Evolutionary conservation across 2,329 filamentous ascomycete genomes (phyloP).

Genomic region (Fusarium sp.): DNA sequence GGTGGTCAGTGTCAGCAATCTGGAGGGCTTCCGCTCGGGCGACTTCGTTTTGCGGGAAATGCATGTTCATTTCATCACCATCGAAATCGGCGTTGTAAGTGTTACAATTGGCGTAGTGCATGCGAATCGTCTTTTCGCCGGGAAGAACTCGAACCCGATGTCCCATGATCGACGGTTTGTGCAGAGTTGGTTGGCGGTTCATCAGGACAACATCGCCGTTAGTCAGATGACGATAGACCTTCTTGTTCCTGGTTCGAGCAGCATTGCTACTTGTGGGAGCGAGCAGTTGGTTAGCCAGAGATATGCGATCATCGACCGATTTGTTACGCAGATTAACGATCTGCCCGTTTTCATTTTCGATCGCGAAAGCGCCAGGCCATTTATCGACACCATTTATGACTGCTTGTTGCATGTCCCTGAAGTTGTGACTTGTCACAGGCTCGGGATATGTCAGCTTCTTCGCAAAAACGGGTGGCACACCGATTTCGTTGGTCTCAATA

Average conservation of each 20-base stretch:
- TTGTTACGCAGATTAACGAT: constrained; percentile 89
- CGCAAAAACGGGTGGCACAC: constrained; percentile 97
- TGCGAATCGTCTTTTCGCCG: constrained; percentile 96
- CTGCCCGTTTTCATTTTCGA: constrained; percentile 95
- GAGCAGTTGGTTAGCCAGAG: constrained; percentile 90
- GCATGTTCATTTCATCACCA: constrained; percentile 99
- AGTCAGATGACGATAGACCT: constrained; percentile 93
- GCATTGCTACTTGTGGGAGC: constrained; percentile 80
- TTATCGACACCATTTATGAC: constrained; percentile 94
- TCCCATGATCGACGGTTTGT: constrained; percentile 99
- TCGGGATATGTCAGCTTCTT: constrained; percentile 96
- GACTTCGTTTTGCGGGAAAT: constrained; percentile 97
- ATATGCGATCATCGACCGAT: constrained; percentile 84
- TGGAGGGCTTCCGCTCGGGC: constrained; percentile 91
- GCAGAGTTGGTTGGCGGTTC: constrained; percentile 97
- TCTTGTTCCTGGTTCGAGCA: constrained; percentile 86
- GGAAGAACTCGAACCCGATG: constrained; percentile 91
- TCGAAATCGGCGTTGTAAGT: constrained; percentile 99
- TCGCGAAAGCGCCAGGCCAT: constrained; percentile 93
- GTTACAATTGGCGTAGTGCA: constrained; percentile 99
- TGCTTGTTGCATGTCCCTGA: constrained; percentile 92
- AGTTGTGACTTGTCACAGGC: constrained; percentile 96
- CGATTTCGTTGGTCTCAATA: constrained; percentile 98
- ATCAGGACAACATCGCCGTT: constrained; percentile 98
- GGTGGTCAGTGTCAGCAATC: constrained; percentile 95